A percentile compares a stretch with the other conserved stretches of the same genome.
These are phyloP conservation scores for Coemansia sp. DNA, from an alignment of 192 early-diverging fungal genomes.

Conservation along the genomic window DNA sequence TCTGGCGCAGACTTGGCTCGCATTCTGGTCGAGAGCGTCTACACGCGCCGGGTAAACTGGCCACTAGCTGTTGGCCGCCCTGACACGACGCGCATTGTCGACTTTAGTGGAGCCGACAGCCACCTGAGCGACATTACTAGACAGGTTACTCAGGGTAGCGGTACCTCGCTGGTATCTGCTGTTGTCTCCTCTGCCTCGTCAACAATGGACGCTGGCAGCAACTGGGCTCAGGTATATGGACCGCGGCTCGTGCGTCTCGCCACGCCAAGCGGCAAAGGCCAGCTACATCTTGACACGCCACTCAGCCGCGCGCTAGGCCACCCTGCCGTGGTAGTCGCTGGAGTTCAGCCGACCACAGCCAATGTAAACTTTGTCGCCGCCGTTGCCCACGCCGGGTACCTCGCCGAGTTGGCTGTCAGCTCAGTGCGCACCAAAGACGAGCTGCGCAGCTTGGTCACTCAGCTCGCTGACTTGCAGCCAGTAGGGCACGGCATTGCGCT, in stretches of 20 bases:
- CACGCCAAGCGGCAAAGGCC: slow-evolving; percentile 2
- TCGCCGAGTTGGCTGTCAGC: slow-evolving; percentile 87
- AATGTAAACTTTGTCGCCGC: slow-evolving; percentile 79
- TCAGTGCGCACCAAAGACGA: slow-evolving; percentile 72
- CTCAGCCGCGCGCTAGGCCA: slow-evolving; percentile 81
- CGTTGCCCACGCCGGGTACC: slow-evolving; percentile 85
- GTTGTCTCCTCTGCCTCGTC: background rate
- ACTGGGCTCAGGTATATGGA: slow-evolving; percentile 82
- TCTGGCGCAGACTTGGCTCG: slow-evolving; percentile 15
- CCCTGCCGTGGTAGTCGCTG: slow-evolving; percentile 87
- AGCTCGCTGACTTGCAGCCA: slow-evolving; percentile 70
- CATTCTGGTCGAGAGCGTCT: slow-evolving; percentile 25
- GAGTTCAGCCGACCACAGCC: slow-evolving; percentile 86
- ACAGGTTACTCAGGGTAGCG: slow-evolving; percentile 83
- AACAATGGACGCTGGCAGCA: slow-evolving; percentile 17
- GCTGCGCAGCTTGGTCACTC: slow-evolving; percentile 67
- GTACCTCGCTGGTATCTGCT: slow-evolving; percentile 55
- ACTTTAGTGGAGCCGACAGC: slow-evolving; percentile 86
- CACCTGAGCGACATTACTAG: slow-evolving; percentile 79
- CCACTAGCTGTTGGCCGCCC: slow-evolving; percentile 21
- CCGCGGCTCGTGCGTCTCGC: slow-evolving; percentile 68
- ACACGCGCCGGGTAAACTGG: slow-evolving; percentile 32
- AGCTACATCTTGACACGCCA: slow-evolving; percentile 78
- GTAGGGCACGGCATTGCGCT: slow-evolving; percentile 85
- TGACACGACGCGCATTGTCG: slow-evolving; percentile 71